Conservation (phyloP, 768 basidiomycete genomes). For the Tricholoma bakamatsutake region DNA sequence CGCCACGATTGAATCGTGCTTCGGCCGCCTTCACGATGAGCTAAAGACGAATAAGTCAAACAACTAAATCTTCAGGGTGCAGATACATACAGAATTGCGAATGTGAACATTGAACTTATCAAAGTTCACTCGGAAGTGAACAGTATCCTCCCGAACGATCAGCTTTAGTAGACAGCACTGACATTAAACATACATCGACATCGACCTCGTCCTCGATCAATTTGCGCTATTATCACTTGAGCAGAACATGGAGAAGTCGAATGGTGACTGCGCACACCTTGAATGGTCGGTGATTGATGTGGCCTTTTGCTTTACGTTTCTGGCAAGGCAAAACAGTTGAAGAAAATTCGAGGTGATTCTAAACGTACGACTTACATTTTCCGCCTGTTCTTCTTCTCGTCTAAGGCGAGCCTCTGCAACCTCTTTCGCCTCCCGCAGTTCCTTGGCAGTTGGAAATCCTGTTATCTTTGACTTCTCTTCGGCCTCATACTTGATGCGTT, state of each 20-base stretch:
- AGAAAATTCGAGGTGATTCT: constrained; percentile 3
- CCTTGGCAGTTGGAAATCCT: constrained; percentile 77
- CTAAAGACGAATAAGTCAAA: constrained; percentile 32
- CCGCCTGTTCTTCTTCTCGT: constrained; percentile 68
- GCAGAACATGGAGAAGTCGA: not conserved
- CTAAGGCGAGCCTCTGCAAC: constrained; percentile 56
- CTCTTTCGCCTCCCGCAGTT: constrained; percentile 68
- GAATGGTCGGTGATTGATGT: constrained; percentile 37
- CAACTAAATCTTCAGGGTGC: not conserved
- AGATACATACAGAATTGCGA: constrained; percentile 66
- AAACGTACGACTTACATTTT: constrained; percentile 43
- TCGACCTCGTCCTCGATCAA: constrained; percentile 42
- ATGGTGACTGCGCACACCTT: constrained; percentile 37
- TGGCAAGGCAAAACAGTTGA: constrained; percentile 26
- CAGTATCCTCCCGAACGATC: constrained; percentile 43
- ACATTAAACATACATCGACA: constrained; percentile 54
- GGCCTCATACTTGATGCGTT: constrained; percentile 71
- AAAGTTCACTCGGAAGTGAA: constrained; percentile 85
- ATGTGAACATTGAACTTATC: constrained; percentile 84
- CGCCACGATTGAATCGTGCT: constrained; percentile 75
- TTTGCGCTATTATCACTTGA: constrained; percentile 30
- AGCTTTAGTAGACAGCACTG: constrained; percentile 6
- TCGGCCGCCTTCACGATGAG: constrained; percentile 70
- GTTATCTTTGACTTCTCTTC: constrained; percentile 71
- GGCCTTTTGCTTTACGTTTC: constrained; percentile 61